A percentile compares a stretch with the other conserved stretches of the same genome.
phyloP scores from a whole-genome alignment of 2,329 filamentous ascomycete genomes.

The Hymenoscyphus fraxineus region DNA sequence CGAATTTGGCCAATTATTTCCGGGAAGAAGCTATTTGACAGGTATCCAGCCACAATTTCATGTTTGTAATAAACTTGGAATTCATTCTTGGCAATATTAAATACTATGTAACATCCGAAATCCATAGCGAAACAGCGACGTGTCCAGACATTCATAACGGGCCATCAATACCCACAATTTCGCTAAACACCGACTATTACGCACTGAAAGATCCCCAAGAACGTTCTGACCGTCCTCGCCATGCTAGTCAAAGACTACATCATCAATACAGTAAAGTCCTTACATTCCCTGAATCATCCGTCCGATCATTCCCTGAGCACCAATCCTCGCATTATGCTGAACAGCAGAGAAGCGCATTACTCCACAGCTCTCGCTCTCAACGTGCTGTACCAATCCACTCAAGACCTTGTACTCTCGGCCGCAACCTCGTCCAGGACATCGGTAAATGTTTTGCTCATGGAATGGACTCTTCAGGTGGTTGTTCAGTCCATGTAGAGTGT shows the following conservation, averaged over 20 bases:
- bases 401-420: conserved; percentile 22
- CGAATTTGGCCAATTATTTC: too few relatives aligned
- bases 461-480: conserved; percentile 51
- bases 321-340: conserved; percentile 19
- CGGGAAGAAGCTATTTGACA: too few relatives aligned
- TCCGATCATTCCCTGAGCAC: conserved; percentile 35
- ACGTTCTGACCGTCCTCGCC: background rate
- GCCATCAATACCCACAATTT: background rate
- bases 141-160: too few relatives aligned
- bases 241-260: background rate
- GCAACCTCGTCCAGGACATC: conserved; percentile 22
- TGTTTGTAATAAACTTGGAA: too few relatives aligned
- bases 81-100: too few relatives aligned
- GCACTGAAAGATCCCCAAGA: background rate
- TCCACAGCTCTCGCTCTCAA: conserved; percentile 31
- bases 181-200: background rate
- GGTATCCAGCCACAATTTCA: too few relatives aligned
- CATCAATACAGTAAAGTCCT: background rate
- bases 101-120: too few relatives aligned
- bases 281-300: conserved; percentile 25
- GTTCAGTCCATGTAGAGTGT: conserved; percentile 38
- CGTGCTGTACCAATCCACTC: conserved; percentile 27
- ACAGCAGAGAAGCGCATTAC: conserved; percentile 26
- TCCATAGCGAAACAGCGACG: too few relatives aligned
- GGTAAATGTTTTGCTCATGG: conserved; percentile 44